A percentile compares a stretch with the other conserved stretches of the same genome.
Conservation (phyloP, 1,284 basidiomycete genomes). For the Microbotryum scabiosae region DNA sequence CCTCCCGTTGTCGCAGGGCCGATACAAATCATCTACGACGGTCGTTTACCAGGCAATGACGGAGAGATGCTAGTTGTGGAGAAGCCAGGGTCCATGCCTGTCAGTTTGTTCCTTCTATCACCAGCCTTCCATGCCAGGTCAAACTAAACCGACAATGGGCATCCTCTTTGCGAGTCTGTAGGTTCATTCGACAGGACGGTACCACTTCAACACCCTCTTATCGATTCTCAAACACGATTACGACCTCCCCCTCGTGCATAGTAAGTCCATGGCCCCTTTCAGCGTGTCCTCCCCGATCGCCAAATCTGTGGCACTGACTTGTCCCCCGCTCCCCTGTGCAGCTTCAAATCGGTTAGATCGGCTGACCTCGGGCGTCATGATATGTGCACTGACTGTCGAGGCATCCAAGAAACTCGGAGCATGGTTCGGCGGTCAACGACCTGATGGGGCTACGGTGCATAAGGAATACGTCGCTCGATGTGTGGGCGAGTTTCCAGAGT, state of each 20-base stretch:
- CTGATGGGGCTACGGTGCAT: conserved; percentile 59
- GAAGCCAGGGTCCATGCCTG: conserved; percentile 77
- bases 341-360: conserved; percentile 92
- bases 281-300: neutral
- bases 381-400: conserved; percentile 68
- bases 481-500: conserved; percentile 73
- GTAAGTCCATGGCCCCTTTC: conserved; percentile 47
- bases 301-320: neutral
- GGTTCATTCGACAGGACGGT: conserved; percentile 77
- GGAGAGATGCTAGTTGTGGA: conserved; percentile 63
- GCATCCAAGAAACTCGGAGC: conserved; percentile 64
- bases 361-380: conserved; percentile 92
- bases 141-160: too few species aligned
- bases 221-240: conserved; percentile 81
- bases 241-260: conserved; percentile 70
- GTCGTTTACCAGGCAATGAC: conserved; percentile 27
- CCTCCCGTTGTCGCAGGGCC: conserved; percentile 85
- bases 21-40: conserved; percentile 60
- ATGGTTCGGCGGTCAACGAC: conserved; percentile 55
- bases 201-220: conserved; percentile 75
- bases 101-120: neutral
- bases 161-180: conserved; percentile 50
- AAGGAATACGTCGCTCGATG: conserved; percentile 90
- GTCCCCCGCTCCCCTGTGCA: conserved; percentile 37
- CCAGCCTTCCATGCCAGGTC: too few species aligned